Percentiles rank a stretch among this genome's conserved stretches.
Conservation (phyloP, 441 rosid genomes). For the Corymbia citriodora region DNA sequence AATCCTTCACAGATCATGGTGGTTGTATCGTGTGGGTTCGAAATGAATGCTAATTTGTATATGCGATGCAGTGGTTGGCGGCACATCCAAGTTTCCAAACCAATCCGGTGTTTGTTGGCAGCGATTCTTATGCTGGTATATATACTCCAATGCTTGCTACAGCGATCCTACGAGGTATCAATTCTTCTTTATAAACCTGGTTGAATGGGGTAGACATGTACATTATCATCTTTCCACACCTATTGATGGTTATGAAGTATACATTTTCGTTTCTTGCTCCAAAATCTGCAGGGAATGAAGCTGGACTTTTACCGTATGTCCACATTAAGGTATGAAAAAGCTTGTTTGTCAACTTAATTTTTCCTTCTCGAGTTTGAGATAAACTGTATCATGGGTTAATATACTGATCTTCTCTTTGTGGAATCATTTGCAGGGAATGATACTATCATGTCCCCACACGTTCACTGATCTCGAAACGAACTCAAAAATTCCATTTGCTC, state of each 20-base stretch:
- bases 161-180: constrained; percentile 14
- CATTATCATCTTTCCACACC: neutral
- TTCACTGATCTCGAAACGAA: neutral
- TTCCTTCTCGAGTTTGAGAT: neutral
- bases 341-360: neutral
- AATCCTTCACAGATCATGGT: neutral
- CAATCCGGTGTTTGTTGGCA: constrained; percentile 13
- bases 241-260: neutral
- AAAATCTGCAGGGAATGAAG: neutral
- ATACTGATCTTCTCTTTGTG: neutral
- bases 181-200: neutral
- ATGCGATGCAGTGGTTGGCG: constrained; percentile 20
- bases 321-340: neutral
- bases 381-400: neutral
- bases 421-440: neutral
- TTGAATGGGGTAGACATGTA: neutral
- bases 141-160: constrained; percentile 20
- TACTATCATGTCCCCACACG: neutral
- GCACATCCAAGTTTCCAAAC: constrained; percentile 13
- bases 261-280: neutral
- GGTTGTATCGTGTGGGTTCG: neutral
- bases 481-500: neutral
- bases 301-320: neutral
- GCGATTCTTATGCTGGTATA: constrained; percentile 25
- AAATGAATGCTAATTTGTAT: neutral